Base-by-base conservation (phyloP, 495 filamentous ascomycete species). In the Daldinia bambusicola region DNA sequence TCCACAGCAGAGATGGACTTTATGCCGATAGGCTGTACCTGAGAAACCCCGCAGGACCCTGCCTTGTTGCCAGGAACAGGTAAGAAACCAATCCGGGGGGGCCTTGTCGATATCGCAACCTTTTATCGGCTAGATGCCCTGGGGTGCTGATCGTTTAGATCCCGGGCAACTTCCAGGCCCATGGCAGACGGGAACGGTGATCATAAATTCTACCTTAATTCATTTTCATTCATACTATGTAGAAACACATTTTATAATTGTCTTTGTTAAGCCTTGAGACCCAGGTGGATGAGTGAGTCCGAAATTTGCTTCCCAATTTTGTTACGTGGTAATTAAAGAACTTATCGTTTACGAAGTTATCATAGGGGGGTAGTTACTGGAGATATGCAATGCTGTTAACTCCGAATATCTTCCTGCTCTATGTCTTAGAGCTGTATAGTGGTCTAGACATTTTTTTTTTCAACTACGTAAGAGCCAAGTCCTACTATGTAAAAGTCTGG, bases 171-270 rank as follows among this genome's bases (percentile, higher is more conserved):
- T 34, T 30, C 63, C 69, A 70, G 62, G 51, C 36, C 68, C 70
- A 66, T 66, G 70, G 70, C 70, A 55, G 43, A 52, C 70, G 70
- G 70, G 70, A 73, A 69, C n/a, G 70, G 55, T 73, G 70, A 69
- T 73, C 66, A 66, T 69, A 73, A 69, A 69, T 59, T 48, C 45
- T 37, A 30, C 18, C 13, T 66, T 68, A 72, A 61, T 26, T 26
- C 26, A 56, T 36, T 22, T 50, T n/a, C n/a, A n/a, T n/a, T n/a
- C n/a, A n/a, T n/a, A n/a, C n/a, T n/a, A n/a, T n/a, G 32, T 62
- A 52, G 31, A 43, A 59, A 43, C 32, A 30, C 5, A 38, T 41
- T 60, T 14, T 1, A 26, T 16, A 6, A 36, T 31, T 14, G 34
- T 10, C 9, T 36, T 10, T 18, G 5, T 26, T 64, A 41, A 45